A percentile compares a stretch with the other conserved stretches of the same genome.
These are phyloP conservation scores for Cadophora sp. DNA, from an alignment of 2,329 filamentous ascomycete genomes.

Conservation along the genomic window DNA sequence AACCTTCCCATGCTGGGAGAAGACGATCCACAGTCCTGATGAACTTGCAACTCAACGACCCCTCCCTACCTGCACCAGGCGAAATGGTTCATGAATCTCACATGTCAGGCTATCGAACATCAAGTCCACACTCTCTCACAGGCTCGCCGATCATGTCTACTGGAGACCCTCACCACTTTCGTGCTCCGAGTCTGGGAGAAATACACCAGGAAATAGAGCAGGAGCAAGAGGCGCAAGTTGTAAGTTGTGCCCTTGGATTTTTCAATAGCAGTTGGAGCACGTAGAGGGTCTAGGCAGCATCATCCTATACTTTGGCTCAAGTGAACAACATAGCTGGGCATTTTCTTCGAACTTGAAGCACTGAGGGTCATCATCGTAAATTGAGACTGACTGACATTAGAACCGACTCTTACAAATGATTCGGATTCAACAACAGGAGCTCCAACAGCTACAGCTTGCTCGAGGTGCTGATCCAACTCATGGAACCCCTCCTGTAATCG, in stretches of 20 bases:
- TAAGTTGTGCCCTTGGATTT: constrained; percentile 47
- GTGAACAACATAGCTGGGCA: background rate
- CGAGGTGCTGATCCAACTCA: constrained; percentile 52
- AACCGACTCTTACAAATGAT: constrained; percentile 82
- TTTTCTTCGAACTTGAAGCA: background rate
- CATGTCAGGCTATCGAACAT: constrained; percentile 44
- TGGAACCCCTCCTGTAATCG: constrained; percentile 47
- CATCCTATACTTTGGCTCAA: background rate
- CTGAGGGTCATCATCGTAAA: background rate
- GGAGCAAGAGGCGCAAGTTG: constrained; percentile 80
- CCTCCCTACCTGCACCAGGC: constrained; percentile 68
- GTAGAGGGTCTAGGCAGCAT: background rate
- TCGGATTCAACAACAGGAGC: constrained; percentile 68
- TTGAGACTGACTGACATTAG: constrained; percentile 46
- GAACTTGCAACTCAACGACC: constrained; percentile 78
- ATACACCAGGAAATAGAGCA: constrained; percentile 81
- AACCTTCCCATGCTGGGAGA: constrained; percentile 58
- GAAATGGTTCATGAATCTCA: constrained; percentile 66
- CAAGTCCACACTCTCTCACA: constrained; percentile 55
- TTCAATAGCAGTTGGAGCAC: background rate
- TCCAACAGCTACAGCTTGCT: constrained; percentile 73
- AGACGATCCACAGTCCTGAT: constrained; percentile 73
- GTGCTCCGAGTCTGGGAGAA: constrained; percentile 75
- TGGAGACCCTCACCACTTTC: constrained; percentile 66
- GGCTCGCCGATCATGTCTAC: constrained; percentile 51